phyloP scores from a whole-genome alignment of 2,329 filamentous ascomycete genomes.

The Chrysosporium keratinophilum region DNA sequence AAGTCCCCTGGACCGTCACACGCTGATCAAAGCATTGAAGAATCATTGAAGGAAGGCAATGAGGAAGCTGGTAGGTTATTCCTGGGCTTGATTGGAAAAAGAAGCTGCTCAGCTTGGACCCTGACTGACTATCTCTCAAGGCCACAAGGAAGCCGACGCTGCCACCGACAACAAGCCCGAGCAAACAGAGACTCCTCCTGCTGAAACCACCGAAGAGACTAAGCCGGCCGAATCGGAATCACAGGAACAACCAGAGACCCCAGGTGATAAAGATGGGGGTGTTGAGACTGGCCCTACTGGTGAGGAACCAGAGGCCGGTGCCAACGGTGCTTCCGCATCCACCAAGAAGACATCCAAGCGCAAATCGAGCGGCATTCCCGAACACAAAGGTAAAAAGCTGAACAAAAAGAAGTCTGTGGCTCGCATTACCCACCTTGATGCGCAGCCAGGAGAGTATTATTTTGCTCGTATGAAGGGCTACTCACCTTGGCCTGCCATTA shows the following conservation, averaged over 20 bases:
- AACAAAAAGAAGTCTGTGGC: constrained; percentile 75
- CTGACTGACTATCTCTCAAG: constrained; percentile 9
- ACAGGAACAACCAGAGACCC: constrained; percentile 18
- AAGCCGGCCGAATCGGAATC: constrained; percentile 23
- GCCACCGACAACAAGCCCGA: constrained; percentile 16
- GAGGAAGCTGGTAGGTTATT: constrained; percentile 23
- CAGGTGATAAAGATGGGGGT: constrained; percentile 19
- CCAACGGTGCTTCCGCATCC: constrained; percentile 41
- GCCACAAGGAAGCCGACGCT: constrained; percentile 20
- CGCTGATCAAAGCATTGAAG: constrained; percentile 21
- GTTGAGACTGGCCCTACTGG: constrained; percentile 17
- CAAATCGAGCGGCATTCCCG: constrained; percentile 60
- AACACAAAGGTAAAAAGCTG: constrained; percentile 66
- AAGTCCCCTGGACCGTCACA: constrained; percentile 16
- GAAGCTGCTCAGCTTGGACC: background rate
- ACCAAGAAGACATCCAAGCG: constrained; percentile 50
- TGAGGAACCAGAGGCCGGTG: constrained; percentile 25
- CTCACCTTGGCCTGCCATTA: constrained; percentile 85
- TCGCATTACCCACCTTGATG: constrained; percentile 62
- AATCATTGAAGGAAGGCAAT: constrained; percentile 22
- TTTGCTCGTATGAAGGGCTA: constrained; percentile 90
- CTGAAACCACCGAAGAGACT: constrained; percentile 15
- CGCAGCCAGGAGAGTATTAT: constrained; percentile 82
- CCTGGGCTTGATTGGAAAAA: background rate
- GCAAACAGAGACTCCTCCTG: constrained; percentile 19